A percentile compares a stretch with the other conserved stretches of the same genome.
These are phyloP conservation scores for Mycena galericulata DNA, from an alignment of 768 basidiomycete species.

Conservation along the genomic window DNA sequence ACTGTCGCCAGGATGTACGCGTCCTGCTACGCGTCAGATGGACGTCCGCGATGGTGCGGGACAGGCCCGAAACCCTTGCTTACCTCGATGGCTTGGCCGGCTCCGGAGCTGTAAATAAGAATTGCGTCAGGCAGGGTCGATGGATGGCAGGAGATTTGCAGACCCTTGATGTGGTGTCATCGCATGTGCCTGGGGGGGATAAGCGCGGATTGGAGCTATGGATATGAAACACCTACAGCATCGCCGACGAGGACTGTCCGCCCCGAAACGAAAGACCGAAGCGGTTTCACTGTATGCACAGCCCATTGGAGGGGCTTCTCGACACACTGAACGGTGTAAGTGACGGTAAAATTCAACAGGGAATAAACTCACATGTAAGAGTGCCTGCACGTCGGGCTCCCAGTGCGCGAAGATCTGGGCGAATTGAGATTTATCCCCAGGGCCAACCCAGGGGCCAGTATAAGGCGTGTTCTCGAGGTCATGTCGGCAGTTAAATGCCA, in stretches of 20 bases:
- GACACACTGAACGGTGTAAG: conserved; percentile 56
- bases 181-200: conserved; percentile 63
- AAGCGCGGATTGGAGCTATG: conserved; percentile 17
- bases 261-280: conserved; percentile 64
- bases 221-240: conserved; percentile 53
- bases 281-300: conserved; percentile 66
- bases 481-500: conserved; percentile 63
- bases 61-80: too few relatives aligned
- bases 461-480: conserved; percentile 65
- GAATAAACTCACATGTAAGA: conserved; percentile 60
- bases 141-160: not conserved
- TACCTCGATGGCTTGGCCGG: conserved; percentile 70
- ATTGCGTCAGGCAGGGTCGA: not conserved
- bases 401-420: conserved; percentile 59
- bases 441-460: conserved; percentile 64
- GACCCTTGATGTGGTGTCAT: conserved; percentile 65
- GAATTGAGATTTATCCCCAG: conserved; percentile 59
- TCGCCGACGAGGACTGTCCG: conserved; percentile 62
- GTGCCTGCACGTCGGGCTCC: conserved; percentile 69
- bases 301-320: conserved; percentile 71
- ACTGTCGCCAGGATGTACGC: conserved; percentile 59
- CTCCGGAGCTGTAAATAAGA: conserved; percentile 51
- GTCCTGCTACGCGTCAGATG: conserved; percentile 52
- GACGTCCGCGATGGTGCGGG: conserved; percentile 33
- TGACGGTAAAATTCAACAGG: conserved; percentile 5